phyloP scores from a whole-genome alignment of 1,284 basidiomycete genomes.

The Coriolopsis trogii region DNA sequence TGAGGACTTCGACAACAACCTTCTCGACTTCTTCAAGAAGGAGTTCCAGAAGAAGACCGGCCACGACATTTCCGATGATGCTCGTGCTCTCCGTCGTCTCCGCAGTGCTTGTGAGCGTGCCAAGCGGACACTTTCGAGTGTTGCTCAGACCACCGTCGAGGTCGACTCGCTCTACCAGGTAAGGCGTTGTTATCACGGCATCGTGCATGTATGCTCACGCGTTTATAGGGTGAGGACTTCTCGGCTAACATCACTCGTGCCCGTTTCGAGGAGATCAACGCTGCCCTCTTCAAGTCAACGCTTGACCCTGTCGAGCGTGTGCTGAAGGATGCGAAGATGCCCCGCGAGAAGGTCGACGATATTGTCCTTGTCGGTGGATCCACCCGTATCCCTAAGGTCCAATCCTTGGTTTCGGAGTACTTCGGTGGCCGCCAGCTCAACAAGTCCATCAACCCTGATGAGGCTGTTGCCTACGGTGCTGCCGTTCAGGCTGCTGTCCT shows the following conservation, averaged over 20 bases:
- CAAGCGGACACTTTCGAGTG: constrained; percentile 97
- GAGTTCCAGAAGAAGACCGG: constrained; percentile 99
- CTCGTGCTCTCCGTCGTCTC: constrained; percentile 94
- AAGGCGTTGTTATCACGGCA: constrained; percentile 3
- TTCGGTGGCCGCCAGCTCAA: constrained; percentile 97
- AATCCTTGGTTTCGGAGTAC: constrained; percentile 96
- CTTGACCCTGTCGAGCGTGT: constrained; percentile 99
- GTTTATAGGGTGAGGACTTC: constrained; percentile 84
- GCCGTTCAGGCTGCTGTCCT: constrained; percentile 97
- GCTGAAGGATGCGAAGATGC: constrained; percentile 98
- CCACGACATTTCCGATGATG: constrained; percentile 94
- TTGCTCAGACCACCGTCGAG: constrained; percentile 98
- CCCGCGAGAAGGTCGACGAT: constrained; percentile 97
- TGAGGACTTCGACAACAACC: constrained; percentile 98
- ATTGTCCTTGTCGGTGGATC: constrained; percentile 99
- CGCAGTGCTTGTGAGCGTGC: constrained; percentile 98
- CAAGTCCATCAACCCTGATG: constrained; percentile 98
- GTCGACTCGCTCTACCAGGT: constrained; percentile 98
- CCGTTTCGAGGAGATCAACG: constrained; percentile 99
- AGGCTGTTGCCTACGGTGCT: constrained; percentile 95
- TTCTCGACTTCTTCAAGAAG: constrained; percentile 97
- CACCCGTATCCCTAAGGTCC: constrained; percentile 99
- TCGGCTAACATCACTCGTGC: constrained; percentile 97
- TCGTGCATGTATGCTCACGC: constrained; percentile 16
- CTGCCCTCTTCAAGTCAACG: constrained; percentile 92